A percentile compares a stretch with the other conserved stretches of the same genome.
These are phyloP conservation scores for Lactarius psammicola DNA, from an alignment of 768 basidiomycete genomes.

Conservation along the genomic window DNA sequence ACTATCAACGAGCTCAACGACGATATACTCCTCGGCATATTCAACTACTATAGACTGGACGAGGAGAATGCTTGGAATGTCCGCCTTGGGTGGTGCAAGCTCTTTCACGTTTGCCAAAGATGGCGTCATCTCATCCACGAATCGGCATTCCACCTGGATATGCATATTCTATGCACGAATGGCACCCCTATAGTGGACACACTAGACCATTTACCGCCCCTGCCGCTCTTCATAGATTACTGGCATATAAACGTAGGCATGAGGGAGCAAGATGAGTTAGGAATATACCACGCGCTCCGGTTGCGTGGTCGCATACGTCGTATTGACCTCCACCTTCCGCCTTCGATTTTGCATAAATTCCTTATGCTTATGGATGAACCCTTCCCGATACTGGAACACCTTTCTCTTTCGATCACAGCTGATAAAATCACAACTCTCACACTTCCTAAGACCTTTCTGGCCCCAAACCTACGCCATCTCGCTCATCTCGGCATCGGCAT, in stretches of 20 bases:
- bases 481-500: not conserved
- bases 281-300: not conserved
- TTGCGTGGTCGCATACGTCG: not conserved
- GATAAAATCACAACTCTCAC: not conserved
- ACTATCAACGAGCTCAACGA: not conserved
- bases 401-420: not conserved
- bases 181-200: no score
- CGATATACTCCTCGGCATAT: constrained; percentile 2
- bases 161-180: no score
- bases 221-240: no score
- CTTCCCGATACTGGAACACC: not conserved
- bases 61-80: constrained; percentile 4
- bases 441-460: not conserved
- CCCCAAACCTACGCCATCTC: constrained; percentile 1
- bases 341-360: no score
- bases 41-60: not conserved
- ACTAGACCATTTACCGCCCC: no score
- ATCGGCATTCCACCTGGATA: no score
- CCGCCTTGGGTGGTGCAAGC: no score
- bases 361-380: not conserved
- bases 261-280: not conserved
- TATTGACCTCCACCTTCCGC: no score
- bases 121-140: constrained; percentile 4
- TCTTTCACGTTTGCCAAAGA: constrained; percentile 13
- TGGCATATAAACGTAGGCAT: no score